These are phyloP conservation scores for Ogataea polymorpha DNA, from an alignment of 805 yeast species.

Conservation along the genomic window DNA sequence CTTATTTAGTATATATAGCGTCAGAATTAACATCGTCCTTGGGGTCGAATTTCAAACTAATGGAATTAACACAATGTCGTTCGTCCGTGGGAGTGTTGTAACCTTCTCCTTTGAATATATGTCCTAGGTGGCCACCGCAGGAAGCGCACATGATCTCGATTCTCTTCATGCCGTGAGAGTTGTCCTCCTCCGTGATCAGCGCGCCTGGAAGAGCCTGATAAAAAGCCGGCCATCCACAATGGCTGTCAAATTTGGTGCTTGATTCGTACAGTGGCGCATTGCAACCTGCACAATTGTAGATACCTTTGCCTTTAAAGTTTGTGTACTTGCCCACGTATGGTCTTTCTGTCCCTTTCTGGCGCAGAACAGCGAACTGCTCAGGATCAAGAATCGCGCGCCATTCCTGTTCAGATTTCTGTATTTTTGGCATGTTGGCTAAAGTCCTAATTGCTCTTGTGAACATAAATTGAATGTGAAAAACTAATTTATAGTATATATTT, in stretches of 20 bases:
- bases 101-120: slow-evolving; percentile 92
- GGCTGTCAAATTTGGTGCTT: slow-evolving; percentile 77
- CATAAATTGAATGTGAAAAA: slow-evolving; percentile 1
- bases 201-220: slow-evolving; percentile 86
- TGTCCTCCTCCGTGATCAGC: slow-evolving; percentile 58
- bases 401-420: slow-evolving; percentile 44
- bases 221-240: slow-evolving; percentile 99
- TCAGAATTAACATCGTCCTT: neutral
- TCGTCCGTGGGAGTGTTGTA: slow-evolving; percentile 81
- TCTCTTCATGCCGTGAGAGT: slow-evolving; percentile 70
- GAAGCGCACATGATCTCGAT: slow-evolving; percentile 84
- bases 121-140: slow-evolving; percentile 96
- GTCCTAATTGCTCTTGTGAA: slow-evolving; percentile 1
- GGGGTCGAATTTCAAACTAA: slow-evolving; percentile 61
- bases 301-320: slow-evolving; percentile 50
- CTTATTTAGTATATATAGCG: neutral
- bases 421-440: slow-evolving; percentile 9
- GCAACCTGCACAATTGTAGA: slow-evolving; percentile 86
- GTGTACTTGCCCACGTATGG: slow-evolving; percentile 64
- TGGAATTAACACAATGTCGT: slow-evolving; percentile 92
- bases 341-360: slow-evolving; percentile 71
- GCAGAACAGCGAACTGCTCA: slow-evolving; percentile 71
- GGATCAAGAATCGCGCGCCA: slow-evolving; percentile 82
- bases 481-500: neutral
- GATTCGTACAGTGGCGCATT: slow-evolving; percentile 74